These are phyloP conservation scores for Parastagonospora avenae DNA, from an alignment of 2,329 filamentous ascomycete genomes.

Conservation along the genomic window DNA sequence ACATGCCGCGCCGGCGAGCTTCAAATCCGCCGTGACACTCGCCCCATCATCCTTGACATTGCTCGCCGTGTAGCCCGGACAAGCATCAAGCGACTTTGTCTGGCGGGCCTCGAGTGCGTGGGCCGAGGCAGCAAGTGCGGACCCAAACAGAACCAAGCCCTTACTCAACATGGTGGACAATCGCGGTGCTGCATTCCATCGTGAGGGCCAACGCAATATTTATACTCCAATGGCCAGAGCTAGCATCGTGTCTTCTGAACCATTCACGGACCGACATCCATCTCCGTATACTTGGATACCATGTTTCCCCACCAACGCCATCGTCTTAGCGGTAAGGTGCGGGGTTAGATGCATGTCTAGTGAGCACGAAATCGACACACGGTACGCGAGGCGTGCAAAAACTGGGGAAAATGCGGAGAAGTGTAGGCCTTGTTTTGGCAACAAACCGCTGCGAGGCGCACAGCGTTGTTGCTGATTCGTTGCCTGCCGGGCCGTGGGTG, in stretches of 20 bases:
- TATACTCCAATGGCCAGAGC: constrained; percentile 11
- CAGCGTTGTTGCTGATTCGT: constrained; percentile 10
- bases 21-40: constrained; percentile 70
- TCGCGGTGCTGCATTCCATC: not conserved
- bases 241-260: not conserved
- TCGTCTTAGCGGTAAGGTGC: constrained; percentile 20
- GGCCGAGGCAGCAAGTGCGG: constrained; percentile 25
- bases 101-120: constrained; percentile 23
- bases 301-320: constrained; percentile 24
- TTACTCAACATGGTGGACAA: constrained; percentile 29
- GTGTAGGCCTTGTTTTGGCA: constrained; percentile 2
- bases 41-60: constrained; percentile 59
- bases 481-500: constrained; percentile 17
- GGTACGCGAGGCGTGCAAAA: constrained; percentile 3
- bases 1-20: constrained; percentile 68
- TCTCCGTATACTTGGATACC: not conserved
- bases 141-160: constrained; percentile 27
- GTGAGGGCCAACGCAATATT: constrained; percentile 5
- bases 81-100: constrained; percentile 43
- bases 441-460: constrained; percentile 7
- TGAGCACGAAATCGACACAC: constrained; percentile 1
- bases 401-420: constrained; percentile 14
- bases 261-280: constrained; percentile 6
- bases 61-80: constrained; percentile 70
- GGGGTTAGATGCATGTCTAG: constrained; percentile 10